These are phyloP conservation scores for Vigna unguiculata DNA, from an alignment of 306 rosid species.

Conservation along the genomic window DNA sequence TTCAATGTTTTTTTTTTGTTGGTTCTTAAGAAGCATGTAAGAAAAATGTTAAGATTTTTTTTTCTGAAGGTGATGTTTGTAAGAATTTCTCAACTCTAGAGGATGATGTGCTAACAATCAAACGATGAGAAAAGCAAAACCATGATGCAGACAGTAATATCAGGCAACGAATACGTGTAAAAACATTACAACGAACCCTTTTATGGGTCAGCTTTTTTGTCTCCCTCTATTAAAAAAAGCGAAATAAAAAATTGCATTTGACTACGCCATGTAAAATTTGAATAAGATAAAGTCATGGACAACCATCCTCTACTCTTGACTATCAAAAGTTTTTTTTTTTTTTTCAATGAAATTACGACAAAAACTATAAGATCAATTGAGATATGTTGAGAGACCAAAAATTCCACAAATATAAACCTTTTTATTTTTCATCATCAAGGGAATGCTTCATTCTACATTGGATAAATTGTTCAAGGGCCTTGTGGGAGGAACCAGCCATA, in stretches of 20 bases:
- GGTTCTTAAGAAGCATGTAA: no score
- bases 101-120: no score
- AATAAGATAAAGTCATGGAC: not conserved
- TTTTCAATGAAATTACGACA: slow-evolving; percentile 18
- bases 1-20: no score
- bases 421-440: slow-evolving; percentile 20
- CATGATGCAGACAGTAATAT: no score
- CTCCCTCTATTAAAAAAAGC: not conserved
- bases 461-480: slow-evolving; percentile 39
- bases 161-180: no score
- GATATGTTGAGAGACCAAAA: not conserved
- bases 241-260: not conserved
- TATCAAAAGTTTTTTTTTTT: not conserved
- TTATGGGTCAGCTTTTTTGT: not conserved
- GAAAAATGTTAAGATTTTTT: no score
- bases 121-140: no score
- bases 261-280: not conserved
- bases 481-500: no score
- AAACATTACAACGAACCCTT: no score
- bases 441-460: slow-evolving; percentile 44
- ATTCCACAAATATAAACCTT: slow-evolving; percentile 22
- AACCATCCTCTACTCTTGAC: not conserved
- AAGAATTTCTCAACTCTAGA: no score
- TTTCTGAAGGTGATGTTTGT: no score
- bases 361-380: slow-evolving; percentile 21